These are phyloP conservation scores for Penicillium salamii DNA, from an alignment of 495 filamentous ascomycete species.

Conservation along the genomic window DNA sequence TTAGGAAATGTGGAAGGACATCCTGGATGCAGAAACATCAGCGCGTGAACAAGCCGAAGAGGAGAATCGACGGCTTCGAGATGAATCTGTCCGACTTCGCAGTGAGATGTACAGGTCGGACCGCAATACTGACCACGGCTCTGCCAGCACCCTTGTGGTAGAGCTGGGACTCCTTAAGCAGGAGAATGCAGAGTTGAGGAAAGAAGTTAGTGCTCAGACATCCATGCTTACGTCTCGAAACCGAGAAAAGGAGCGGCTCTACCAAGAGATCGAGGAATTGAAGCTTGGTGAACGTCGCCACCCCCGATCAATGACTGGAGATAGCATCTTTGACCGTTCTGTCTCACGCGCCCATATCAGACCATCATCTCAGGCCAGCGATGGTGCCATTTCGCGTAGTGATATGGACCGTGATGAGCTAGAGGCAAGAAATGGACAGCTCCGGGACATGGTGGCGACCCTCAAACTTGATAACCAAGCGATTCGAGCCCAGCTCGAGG, in stretches of 20 bases:
- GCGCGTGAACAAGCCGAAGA: constrained; percentile 88
- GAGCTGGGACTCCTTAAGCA: constrained; percentile 78
- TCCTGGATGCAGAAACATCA: constrained; percentile 88
- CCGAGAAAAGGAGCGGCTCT: constrained; percentile 88
- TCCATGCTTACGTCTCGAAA: constrained; percentile 97
- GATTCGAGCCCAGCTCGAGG: constrained; percentile 70
- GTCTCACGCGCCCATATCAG: constrained; percentile 79
- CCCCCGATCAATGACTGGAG: constrained; percentile 67
- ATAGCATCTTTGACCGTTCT: constrained; percentile 90
- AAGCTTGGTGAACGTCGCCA: constrained; percentile 80
- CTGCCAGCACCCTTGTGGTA: constrained; percentile 65
- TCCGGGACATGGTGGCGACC: constrained; percentile 81
- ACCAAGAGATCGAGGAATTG: constrained; percentile 95
- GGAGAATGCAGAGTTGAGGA: constrained; percentile 87
- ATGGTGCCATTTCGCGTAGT: constrained; percentile 63
- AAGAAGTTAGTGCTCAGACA: constrained; percentile 91
- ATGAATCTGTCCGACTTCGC: constrained; percentile 75
- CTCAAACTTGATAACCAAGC: constrained; percentile 82
- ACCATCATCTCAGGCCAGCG: constrained; percentile 69
- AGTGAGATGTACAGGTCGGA: constrained; percentile 56
- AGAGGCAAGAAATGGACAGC: constrained; percentile 75
- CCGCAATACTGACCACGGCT: constrained; percentile 55
- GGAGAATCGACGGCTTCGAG: constrained; percentile 78
- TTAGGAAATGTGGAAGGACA: constrained; percentile 86
- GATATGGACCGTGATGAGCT: constrained; percentile 83